phyloP scores from a whole-genome alignment of 306 rosid species.

The Oxytropis ochrocephala region DNA sequence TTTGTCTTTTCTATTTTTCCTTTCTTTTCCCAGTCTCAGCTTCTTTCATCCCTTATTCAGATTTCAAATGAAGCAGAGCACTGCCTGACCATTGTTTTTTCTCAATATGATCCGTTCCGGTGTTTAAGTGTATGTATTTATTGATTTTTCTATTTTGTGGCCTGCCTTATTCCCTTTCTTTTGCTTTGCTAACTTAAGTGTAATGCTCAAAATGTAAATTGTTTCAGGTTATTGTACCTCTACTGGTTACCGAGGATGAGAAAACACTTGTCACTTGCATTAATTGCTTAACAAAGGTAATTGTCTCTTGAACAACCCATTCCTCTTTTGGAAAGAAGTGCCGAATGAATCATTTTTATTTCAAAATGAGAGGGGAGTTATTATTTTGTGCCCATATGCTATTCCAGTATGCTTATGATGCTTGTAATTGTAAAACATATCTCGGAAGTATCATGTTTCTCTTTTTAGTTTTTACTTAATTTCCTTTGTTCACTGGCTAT shows the following conservation, averaged over 20 bases:
- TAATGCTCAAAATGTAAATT: constrained; percentile 23
- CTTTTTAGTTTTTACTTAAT: neutral
- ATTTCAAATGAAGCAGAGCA: constrained; percentile 94
- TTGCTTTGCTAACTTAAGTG: neutral
- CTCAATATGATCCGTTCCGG: constrained; percentile 91
- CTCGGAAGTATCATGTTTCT: neutral
- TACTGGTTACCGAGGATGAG: constrained; percentile 92
- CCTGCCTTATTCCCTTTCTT: neutral
- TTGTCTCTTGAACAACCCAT: constrained; percentile 8
- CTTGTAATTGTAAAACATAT: neutral
- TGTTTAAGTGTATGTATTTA: constrained; percentile 76
- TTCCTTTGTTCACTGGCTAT: neutral
- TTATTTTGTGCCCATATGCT: neutral
- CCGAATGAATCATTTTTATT: neutral
- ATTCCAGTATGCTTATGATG: neutral
- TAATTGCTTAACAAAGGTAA: constrained; percentile 93
- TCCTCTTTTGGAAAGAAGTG: neutral
- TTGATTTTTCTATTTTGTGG: neutral
- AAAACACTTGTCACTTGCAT: constrained; percentile 91
- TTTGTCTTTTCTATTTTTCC: neutral
- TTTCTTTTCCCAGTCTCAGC: constrained; percentile 20
- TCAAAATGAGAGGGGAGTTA: neutral
- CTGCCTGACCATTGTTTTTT: constrained; percentile 77
- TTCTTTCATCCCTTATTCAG: constrained; percentile 34
- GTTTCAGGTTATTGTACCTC: constrained; percentile 82